Conservation (phyloP, 768 basidiomycete species). For the Suillus luteus region DNA sequence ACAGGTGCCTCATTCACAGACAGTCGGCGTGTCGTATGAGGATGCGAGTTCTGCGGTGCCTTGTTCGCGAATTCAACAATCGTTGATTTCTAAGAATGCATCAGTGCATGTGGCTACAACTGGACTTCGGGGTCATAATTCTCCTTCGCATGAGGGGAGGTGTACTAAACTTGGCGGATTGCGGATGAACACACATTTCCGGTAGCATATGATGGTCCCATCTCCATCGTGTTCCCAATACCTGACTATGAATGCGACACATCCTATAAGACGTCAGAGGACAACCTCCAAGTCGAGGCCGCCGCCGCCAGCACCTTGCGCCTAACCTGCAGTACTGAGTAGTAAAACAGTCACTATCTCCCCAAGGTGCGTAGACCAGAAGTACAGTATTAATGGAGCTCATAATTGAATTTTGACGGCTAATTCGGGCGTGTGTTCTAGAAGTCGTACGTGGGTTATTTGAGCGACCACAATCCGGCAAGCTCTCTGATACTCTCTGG, state of each 20-base stretch:
- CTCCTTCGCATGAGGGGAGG: slow-evolving; percentile 50
- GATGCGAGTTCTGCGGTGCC: slow-evolving; percentile 37
- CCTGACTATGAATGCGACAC: background rate
- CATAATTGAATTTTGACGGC: background rate
- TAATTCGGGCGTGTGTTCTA: background rate
- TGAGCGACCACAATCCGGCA: background rate
- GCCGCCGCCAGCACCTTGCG: background rate
- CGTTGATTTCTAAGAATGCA: slow-evolving; percentile 20
- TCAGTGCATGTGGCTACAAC: slow-evolving; percentile 56
- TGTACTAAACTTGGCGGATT: slow-evolving; percentile 47
- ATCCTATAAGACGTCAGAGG: background rate
- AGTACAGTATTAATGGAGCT: background rate
- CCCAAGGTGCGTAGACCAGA: background rate
- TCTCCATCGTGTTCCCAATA: background rate
- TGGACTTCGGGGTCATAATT: slow-evolving; percentile 62
- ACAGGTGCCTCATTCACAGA: slow-evolving; percentile 53
- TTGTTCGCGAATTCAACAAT: background rate
- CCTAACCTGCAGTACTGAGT: background rate
- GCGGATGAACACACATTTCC: background rate
- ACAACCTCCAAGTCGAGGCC: background rate
- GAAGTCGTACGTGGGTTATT: background rate
- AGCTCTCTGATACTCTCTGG: background rate
- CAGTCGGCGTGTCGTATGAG: slow-evolving; percentile 64
- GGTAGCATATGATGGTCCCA: background rate
- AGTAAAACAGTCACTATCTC: too few relatives aligned